These are phyloP conservation scores for Boletellus ananas DNA, from an alignment of 768 basidiomycete genomes.

Conservation along the genomic window DNA sequence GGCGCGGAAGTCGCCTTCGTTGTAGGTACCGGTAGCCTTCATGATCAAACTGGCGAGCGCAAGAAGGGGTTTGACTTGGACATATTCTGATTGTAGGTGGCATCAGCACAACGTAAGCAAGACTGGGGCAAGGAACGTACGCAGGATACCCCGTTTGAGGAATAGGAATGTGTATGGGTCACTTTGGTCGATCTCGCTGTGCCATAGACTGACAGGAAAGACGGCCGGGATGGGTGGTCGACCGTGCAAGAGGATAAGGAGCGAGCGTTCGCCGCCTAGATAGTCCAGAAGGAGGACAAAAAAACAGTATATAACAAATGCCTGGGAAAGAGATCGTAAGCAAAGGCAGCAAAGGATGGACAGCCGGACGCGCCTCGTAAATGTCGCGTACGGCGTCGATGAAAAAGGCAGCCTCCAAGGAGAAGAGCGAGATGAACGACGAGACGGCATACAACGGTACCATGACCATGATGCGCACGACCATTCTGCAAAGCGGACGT, in stretches of 20 bases:
- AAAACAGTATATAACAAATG: slow-evolving; percentile 93
- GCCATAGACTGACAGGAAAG: slow-evolving; percentile 83
- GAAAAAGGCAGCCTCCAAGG: slow-evolving; percentile 91
- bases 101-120: background rate
- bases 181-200: slow-evolving; percentile 83
- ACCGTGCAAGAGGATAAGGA: slow-evolving; percentile 89
- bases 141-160: slow-evolving; percentile 91
- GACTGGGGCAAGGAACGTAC: slow-evolving; percentile 39
- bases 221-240: slow-evolving; percentile 83
- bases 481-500: slow-evolving; percentile 52
- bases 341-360: background rate
- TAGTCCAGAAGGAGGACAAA: slow-evolving; percentile 79
- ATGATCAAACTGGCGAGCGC: slow-evolving; percentile 81
- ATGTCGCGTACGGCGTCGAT: slow-evolving; percentile 94
- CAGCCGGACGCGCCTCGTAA: slow-evolving; percentile 69
- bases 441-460: slow-evolving; percentile 90
- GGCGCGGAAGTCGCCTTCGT: slow-evolving; percentile 82
- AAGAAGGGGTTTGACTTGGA: slow-evolving; percentile 90
- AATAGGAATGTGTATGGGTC: slow-evolving; percentile 95
- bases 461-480: slow-evolving; percentile 96
- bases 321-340: slow-evolving; percentile 39
- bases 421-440: slow-evolving; percentile 90
- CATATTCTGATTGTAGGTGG: slow-evolving; percentile 69
- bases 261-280: slow-evolving; percentile 88
- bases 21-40: slow-evolving; percentile 82